Conservation (phyloP, 2,329 filamentous ascomycete genomes). For the Cylindrodendrum hubeiense region DNA sequence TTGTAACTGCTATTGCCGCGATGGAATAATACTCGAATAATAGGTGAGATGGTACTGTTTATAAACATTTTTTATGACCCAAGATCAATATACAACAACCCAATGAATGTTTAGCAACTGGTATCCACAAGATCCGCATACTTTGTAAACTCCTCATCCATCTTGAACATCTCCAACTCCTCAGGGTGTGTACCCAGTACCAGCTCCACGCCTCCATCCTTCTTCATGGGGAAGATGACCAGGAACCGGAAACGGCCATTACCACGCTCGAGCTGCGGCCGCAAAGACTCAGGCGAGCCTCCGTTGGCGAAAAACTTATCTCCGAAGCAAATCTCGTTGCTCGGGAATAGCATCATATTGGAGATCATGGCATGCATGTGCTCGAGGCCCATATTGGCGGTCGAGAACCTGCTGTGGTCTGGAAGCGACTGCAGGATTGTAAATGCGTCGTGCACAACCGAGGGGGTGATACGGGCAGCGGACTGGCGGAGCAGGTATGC, state of each 20-base stretch:
- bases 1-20: too few relatives aligned
- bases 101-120: constrained; percentile 2
- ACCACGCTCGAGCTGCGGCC: constrained; percentile 44
- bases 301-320: constrained; percentile 40
- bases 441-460: constrained; percentile 46
- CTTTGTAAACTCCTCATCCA: constrained; percentile 43
- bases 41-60: neutral
- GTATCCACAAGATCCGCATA: constrained; percentile 38
- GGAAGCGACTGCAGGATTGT: constrained; percentile 42
- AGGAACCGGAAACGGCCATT: constrained; percentile 42
- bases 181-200: constrained; percentile 44
- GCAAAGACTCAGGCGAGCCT: constrained; percentile 45
- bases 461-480: constrained; percentile 39
- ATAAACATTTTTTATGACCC: too few relatives aligned
- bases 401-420: constrained; percentile 41
- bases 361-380: constrained; percentile 47
- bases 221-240: constrained; percentile 45
- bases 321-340: constrained; percentile 45
- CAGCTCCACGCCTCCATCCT: constrained; percentile 46
- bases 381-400: constrained; percentile 43
- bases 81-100: neutral
- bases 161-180: constrained; percentile 43
- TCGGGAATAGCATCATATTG: constrained; percentile 47
- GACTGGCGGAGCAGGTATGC: constrained; percentile 42
- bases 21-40: neutral